Evolutionary conservation across 2,329 filamentous ascomycete genomes (phyloP), one percentile per base, ranked within the genome.

Genomic region (Hymenoscyphus fraxineus): DNA sequence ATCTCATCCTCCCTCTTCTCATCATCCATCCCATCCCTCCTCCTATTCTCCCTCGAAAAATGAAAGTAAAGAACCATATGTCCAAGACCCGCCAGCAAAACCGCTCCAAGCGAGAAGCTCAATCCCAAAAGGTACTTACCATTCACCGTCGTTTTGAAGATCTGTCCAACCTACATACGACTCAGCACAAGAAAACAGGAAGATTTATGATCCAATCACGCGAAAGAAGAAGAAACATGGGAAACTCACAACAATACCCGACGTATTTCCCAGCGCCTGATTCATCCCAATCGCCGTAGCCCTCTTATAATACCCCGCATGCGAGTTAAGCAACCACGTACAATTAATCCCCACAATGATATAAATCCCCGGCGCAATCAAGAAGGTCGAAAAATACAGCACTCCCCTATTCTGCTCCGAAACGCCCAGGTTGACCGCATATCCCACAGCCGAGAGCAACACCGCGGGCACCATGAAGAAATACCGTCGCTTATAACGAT

Each of bases 71-170:
- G 64, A 19, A 64, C 56, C 15, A 64, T 60, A 44, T 73, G 69
- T 3, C 71, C 71, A 19, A 63, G 31, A 32, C 68, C 59, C 2
- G 69, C 71, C 22, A 72, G 59, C 15, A 70, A 22, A 9, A 67
- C 68, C 9, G 69, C 69, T 16, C 67, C 71, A 19, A 72, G 62
- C 6, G 69, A 72, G 44, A 64, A 62, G 60, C 70, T 70, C 12
- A 72, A 63, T 7, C 71, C 71, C 22, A 68, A 65, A 27, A 70
- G 27, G 44, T 72, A 70, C 57, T 73, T 72, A 9, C 70, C 71
- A 58, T 71, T 63, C 51, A 61, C 62, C 6, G 61, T 27, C 27
- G 44, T 54, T 27, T 64, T 66, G 39, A 66, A 66, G 27, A 66
- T 62, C 40, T 66, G 64, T 13, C 64, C 64, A 57, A 51, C 44